Conservation (phyloP, 306 rosid genomes). For the Glycyrrhiza uralensis region DNA sequence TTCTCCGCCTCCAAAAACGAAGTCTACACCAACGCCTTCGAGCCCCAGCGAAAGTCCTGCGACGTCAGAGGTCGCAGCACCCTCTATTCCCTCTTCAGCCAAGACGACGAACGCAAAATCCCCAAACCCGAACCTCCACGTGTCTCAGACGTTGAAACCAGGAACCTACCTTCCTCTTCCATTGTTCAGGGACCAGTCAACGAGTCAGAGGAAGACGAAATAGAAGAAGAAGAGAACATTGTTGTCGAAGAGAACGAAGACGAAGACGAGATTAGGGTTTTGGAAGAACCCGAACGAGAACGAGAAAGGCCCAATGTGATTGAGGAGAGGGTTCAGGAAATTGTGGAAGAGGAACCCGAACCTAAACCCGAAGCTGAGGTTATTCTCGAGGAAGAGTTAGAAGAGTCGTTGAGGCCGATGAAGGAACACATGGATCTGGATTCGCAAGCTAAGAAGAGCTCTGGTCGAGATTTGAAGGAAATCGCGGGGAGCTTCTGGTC, state of each 20-base stretch:
- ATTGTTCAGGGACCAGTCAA: constrained; percentile 51
- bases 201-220: constrained; percentile 48
- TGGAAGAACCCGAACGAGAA: constrained; percentile 27
- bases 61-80: constrained; percentile 90
- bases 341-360: constrained; percentile 49
- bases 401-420: constrained; percentile 69
- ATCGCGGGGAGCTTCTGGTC: constrained; percentile 97
- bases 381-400: constrained; percentile 20
- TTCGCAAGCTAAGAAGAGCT: constrained; percentile 64
- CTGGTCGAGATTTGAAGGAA: constrained; percentile 83
- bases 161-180: constrained; percentile 44
- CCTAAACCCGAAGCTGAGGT: neutral
- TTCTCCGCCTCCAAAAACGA: constrained; percentile 96
- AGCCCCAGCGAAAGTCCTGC: constrained; percentile 91
- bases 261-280: constrained; percentile 36
- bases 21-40: constrained; percentile 72
- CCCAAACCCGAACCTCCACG: constrained; percentile 37
- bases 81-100: constrained; percentile 64
- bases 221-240: neutral
- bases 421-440: constrained; percentile 95
- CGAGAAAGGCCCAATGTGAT: constrained; percentile 26
- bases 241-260: constrained; percentile 9
- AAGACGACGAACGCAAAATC: constrained; percentile 69
- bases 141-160: constrained; percentile 30
- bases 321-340: constrained; percentile 67